A percentile compares a stretch with the other conserved stretches of the same genome.
Conservation (phyloP, 768 basidiomycete genomes). For the Kwoniella sp. region DNA sequence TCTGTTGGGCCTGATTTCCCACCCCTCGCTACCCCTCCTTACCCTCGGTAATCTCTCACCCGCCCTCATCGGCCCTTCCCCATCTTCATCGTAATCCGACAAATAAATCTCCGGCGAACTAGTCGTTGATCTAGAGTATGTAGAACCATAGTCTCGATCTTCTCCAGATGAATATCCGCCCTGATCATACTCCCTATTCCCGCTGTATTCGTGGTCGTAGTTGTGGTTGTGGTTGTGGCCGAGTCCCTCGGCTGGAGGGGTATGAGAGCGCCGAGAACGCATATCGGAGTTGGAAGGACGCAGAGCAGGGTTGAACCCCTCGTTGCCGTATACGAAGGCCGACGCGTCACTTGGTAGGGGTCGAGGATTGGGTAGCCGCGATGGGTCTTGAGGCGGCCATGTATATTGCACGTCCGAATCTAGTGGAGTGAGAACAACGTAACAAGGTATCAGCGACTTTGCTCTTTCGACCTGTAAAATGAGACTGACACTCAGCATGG, state of each 20-base stretch:
- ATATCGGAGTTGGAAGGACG: constrained; percentile 63
- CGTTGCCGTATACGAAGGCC: constrained; percentile 81
- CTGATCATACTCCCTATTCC: neutral
- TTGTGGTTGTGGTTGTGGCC: neutral
- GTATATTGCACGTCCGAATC: constrained; percentile 56
- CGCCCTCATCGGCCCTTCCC: constrained; percentile 22
- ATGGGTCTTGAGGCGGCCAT: constrained; percentile 79
- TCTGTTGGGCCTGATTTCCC: constrained; percentile 38
- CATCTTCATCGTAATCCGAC: constrained; percentile 52
- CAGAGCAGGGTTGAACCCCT: constrained; percentile 71
- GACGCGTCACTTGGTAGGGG: constrained; percentile 51
- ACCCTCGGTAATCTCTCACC: constrained; percentile 27
- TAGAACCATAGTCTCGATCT: constrained; percentile 23
- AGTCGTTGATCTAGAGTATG: constrained; percentile 13
- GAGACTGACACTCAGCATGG: constrained; percentile 2
- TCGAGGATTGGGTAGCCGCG: constrained; percentile 41
- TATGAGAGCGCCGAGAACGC: constrained; percentile 24
- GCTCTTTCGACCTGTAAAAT: neutral
- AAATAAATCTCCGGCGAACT: constrained; percentile 51
- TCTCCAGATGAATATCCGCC: constrained; percentile 31
- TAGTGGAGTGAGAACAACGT: constrained; percentile 27
- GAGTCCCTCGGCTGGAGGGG: neutral
- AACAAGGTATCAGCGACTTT: constrained; percentile 20
- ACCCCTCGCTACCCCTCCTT: constrained; percentile 54
- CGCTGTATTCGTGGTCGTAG: neutral